phyloP scores from a whole-genome alignment of 208 protist genomes.

The Leishmania aethiopica region DNA sequence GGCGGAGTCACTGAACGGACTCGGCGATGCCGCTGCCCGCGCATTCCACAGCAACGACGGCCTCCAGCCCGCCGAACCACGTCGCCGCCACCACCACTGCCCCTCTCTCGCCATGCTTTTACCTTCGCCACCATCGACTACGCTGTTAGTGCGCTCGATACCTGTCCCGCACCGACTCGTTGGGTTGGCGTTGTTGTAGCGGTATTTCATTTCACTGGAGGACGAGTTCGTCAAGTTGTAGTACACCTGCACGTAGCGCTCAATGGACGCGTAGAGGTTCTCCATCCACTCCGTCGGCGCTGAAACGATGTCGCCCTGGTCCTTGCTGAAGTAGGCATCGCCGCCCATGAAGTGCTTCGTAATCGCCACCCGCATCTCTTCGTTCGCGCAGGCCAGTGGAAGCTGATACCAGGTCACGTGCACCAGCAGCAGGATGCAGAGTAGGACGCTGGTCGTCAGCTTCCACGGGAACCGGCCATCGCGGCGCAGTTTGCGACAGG shows the following conservation, averaged over 20 bases:
- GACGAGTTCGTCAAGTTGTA: constrained; percentile 51
- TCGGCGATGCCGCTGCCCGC: neutral
- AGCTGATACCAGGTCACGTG: constrained; percentile 41
- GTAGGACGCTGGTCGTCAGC: constrained; percentile 44
- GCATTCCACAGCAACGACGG: neutral
- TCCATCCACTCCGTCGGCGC: constrained; percentile 53
- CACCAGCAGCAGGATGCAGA: constrained; percentile 40
- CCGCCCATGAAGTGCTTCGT: constrained; percentile 48
- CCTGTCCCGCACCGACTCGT: neutral
- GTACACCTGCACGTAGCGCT: constrained; percentile 53
- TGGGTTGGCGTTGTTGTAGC: constrained; percentile 1
- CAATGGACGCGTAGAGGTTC: constrained; percentile 39
- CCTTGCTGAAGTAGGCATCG: constrained; percentile 38
- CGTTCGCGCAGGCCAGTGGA: constrained; percentile 40
- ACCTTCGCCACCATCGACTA: neutral
- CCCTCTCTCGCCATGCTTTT: neutral
- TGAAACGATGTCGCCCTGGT: constrained; percentile 53
- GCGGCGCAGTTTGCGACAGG: constrained; percentile 39
- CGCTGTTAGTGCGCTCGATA: neutral
- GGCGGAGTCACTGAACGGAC: neutral
- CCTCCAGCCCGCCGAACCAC: neutral
- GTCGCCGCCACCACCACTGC: neutral
- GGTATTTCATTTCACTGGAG: constrained; percentile 50
- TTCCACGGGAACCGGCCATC: constrained; percentile 48
- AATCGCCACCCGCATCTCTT: constrained; percentile 47